A percentile compares a stretch with the other conserved stretches of the same genome.
phyloP scores from a whole-genome alignment of 192 early-diverging fungal genomes.

The Martensiomyces pterosporus region DNA sequence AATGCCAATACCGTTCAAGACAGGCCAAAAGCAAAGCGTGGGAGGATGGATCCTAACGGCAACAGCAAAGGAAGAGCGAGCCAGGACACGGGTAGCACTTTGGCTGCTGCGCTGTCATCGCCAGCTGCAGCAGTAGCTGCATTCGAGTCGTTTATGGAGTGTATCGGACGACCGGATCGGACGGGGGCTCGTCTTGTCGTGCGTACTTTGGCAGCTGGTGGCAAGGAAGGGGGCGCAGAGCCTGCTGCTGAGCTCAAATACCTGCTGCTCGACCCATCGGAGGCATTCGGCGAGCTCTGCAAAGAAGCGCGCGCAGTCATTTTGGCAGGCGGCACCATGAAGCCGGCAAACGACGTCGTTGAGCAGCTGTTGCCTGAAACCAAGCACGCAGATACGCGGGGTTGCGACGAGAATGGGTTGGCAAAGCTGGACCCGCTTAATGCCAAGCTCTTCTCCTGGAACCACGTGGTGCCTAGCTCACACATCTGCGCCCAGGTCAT shows the following conservation, averaged over 20 bases:
- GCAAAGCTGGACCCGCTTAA: constrained; percentile 14
- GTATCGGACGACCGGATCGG: constrained; percentile 31
- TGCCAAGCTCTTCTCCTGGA: constrained; percentile 70
- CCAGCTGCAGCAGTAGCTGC: constrained; percentile 29
- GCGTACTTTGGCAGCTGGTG: not conserved
- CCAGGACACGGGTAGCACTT: no score
- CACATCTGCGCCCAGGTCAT: constrained; percentile 68
- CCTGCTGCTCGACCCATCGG: constrained; percentile 79
- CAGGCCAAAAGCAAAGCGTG: not conserved
- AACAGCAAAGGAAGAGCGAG: no score
- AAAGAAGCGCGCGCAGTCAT: constrained; percentile 77
- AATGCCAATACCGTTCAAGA: no score
- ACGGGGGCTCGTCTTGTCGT: constrained; percentile 25
- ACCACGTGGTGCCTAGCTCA: constrained; percentile 79
- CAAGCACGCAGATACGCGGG: not conserved
- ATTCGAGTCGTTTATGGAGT: constrained; percentile 38
- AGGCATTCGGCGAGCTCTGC: constrained; percentile 71
- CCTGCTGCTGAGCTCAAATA: constrained; percentile 61
- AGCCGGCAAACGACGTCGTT: constrained; percentile 61
- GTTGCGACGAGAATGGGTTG: not conserved
- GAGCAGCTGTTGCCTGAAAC: constrained; percentile 19
- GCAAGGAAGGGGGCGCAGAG: not conserved
- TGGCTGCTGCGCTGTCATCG: not conserved
- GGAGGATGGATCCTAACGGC: not conserved
- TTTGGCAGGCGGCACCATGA: constrained; percentile 92